Evolutionary conservation across 345 rosid species (phyloP), one percentile per base, ranked within the genome.

Genomic region (Populus tremula): DNA sequence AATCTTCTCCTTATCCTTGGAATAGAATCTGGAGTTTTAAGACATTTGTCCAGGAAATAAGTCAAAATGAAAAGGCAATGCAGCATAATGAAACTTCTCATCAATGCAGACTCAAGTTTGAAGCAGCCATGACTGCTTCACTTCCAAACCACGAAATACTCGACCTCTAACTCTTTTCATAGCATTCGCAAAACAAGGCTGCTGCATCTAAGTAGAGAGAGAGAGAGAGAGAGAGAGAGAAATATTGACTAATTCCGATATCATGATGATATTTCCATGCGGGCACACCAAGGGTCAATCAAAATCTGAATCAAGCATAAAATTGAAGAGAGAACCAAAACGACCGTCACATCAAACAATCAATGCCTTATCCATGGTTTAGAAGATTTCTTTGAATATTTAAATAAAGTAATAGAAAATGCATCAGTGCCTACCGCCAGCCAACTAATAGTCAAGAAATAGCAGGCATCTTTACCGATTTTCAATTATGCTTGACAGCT

Each of bases 1-100:
- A 90, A 91, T 63, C 95, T 81, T 76, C 97, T 87, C 83, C 95
- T 88, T 82, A 80, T 39, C 87, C 78, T 82, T 50, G 86, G 90
- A 79, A 88, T 29, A 73, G 70, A 63, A 79, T 84, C 97, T 90
- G 90, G 73, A 76, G 49, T 36, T 45, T 49, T 76, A 41, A 39
- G 41, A 80, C 64, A 59, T 7, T 14, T 68, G 5, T 5, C 50
- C 14, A 64, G 38, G 8, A 65, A 54, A 76, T 29, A 54, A 10
- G 25, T 70, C 77, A 67, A 47, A 43, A 67, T n/a, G 45, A 35
- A 76, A 65, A 56, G 39, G 21, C 13, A 64, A n/a, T 39, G 4
- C 10, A 50, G n/a, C 14, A 16, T 14, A 31, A 25, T 1, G 27
- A 25, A 49, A 67, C n/a, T 61, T 43, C 74, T 56, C 61, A 45